Evolutionary conservation across 768 basidiomycete genomes (phyloP), one percentile per base, ranked within the genome.

Genomic region (Panaeolus cyanescens): DNA sequence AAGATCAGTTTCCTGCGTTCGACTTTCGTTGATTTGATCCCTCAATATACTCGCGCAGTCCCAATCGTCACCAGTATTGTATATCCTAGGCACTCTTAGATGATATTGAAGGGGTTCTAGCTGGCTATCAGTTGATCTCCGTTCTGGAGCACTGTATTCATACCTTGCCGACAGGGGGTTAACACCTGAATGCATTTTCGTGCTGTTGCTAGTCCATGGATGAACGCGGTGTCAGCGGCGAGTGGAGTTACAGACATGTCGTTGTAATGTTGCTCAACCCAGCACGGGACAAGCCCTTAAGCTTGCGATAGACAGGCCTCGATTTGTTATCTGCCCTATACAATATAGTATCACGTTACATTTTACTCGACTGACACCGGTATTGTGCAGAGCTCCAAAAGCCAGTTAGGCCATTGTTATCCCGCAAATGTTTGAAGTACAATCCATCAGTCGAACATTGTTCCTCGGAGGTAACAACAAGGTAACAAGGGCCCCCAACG

Each of bases 381-480:
- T n/a, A n/a, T n/a, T n/a, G n/a, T n/a, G n/a, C n/a, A n/a, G n/a
- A n/a, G n/a, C n/a, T n/a, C n/a, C n/a, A n/a, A n/a, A n/a, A n/a
- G n/a, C n/a, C n/a, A n/a, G n/a, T n/a, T n/a, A n/a, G n/a, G 33
- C 33, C 33, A 34, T 34, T 7, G 7, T 13, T 28, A 28, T 28
- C 45, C 10, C 30, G 3, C 45, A 15, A 50, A 5, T 15, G 10
- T 15, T 50, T 20, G 8, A 28, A 3, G 25, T 4, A 6, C 19
- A 28, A 25, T 6, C 45, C 25, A 30, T 40, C 25, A 13, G 30
- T n/a, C 25, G 12, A 28, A 28, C 25, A 50, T 28, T 28, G 25
- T 9, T 50, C 45, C 45, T 50, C 45, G 45, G 45, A 50, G 45
- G n/a, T n/a, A n/a, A n/a, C n/a, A n/a, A n/a, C n/a, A n/a, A n/a